phyloP scores from a whole-genome alignment of 768 basidiomycete genomes.

The Scleroderma bovista region DNA sequence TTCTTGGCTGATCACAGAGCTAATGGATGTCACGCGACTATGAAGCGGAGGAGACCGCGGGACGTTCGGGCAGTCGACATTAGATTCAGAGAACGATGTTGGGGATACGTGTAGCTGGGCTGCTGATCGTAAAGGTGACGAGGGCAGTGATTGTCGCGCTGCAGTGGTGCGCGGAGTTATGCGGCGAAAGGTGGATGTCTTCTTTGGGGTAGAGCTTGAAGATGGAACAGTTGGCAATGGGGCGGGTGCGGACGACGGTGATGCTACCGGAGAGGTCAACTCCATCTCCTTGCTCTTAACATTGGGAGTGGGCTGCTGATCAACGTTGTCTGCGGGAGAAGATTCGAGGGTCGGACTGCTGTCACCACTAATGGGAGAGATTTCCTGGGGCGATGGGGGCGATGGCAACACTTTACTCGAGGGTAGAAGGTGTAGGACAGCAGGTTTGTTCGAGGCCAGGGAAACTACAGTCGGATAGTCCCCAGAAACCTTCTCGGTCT shows the following conservation, averaged over 20 bases:
- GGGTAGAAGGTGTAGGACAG: slow-evolving; percentile 5
- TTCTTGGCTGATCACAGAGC: slow-evolving; percentile 15
- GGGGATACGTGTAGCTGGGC: slow-evolving; percentile 15
- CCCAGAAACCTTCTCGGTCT: slow-evolving; percentile 16
- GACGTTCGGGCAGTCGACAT: slow-evolving; percentile 17
- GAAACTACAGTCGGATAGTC: slow-evolving; percentile 7
- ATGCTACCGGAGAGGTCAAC: slow-evolving; percentile 1
- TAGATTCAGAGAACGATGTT: slow-evolving; percentile 15
- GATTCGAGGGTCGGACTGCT: not conserved
- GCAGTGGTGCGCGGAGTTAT: slow-evolving; percentile 34
- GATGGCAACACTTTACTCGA: slow-evolving; percentile 4
- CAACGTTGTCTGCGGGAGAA: not conserved
- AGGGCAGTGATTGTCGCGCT: slow-evolving; percentile 17
- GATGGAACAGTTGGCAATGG: slow-evolving; percentile 3
- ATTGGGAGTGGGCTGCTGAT: slow-evolving; percentile 5
- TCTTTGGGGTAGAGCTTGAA: slow-evolving; percentile 15
- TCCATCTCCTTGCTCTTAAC: slow-evolving; percentile 8
- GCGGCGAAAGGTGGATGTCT: slow-evolving; percentile 49
- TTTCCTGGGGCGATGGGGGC: slow-evolving; percentile 3
- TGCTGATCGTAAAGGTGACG: slow-evolving; percentile 33
- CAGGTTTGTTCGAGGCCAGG: slow-evolving; percentile 5
- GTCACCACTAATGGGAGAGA: not conserved
- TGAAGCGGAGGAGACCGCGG: slow-evolving; percentile 23
- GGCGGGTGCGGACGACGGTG: slow-evolving; percentile 9
- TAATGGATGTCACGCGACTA: slow-evolving; percentile 30